A percentile compares a stretch with the other conserved stretches of the same genome.
Conservation (phyloP, 1,284 basidiomycete species). For the Ustilago bromivora region DNA sequence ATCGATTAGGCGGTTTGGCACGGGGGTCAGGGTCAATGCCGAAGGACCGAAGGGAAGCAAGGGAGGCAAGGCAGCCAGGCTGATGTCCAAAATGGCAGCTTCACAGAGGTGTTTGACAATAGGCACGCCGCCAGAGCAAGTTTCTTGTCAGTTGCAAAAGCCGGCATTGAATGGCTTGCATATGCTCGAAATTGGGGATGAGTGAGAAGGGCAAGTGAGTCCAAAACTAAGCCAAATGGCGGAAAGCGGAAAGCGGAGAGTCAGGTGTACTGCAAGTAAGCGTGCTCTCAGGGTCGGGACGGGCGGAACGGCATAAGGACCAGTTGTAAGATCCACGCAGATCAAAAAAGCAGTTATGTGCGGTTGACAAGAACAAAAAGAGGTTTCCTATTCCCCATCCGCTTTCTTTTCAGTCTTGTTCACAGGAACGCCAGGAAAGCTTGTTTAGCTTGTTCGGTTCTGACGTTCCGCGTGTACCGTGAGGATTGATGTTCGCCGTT, state of each 20-base stretch:
- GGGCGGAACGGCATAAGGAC: background rate
- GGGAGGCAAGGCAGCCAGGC: background rate
- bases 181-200: background rate
- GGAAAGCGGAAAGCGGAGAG: background rate
- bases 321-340: constrained; percentile 8
- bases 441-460: background rate
- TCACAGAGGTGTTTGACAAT: constrained; percentile 2
- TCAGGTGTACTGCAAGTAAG: background rate
- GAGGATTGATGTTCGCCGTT: background rate
- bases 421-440: too few relatives aligned
- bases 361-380: constrained; percentile 6
- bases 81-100: constrained; percentile 4
- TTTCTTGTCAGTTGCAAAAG: background rate
- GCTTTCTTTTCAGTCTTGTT: too few relatives aligned
- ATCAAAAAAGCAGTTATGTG: constrained; percentile 15
- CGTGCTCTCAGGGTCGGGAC: background rate
- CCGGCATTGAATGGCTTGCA: background rate
- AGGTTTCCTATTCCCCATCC: background rate
- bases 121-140: background rate
- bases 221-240: background rate
- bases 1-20: background rate
- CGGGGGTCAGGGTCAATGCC: background rate
- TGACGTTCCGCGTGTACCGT: background rate
- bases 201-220: constrained; percentile 1
- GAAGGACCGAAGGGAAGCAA: background rate